These are phyloP conservation scores for Boletus rufocinnamomeus DNA, from an alignment of 768 basidiomycete genomes.

Conservation along the genomic window DNA sequence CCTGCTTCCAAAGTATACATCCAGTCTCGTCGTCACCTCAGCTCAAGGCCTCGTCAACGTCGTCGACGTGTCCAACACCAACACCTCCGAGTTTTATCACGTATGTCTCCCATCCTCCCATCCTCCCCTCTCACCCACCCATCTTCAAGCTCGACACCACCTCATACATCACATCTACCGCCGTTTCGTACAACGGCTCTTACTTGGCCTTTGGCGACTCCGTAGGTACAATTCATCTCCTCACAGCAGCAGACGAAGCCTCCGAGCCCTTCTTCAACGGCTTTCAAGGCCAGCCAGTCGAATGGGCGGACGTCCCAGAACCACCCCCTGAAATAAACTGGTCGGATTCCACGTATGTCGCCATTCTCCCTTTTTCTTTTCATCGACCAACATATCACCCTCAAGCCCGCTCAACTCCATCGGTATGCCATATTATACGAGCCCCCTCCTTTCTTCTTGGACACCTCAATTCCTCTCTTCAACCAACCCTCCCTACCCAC, in stretches of 20 bases:
- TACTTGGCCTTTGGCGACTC: constrained; percentile 93
- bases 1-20: constrained; percentile 72
- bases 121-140: not conserved
- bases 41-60: constrained; percentile 82
- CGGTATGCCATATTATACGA: constrained; percentile 84
- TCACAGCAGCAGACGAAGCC: constrained; percentile 69
- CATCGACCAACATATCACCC: not conserved
- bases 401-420: constrained; percentile 82
- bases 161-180: constrained; percentile 76
- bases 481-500: constrained; percentile 53
- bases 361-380: not conserved
- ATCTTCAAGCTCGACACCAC: constrained; percentile 60
- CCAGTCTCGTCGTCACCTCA: constrained; percentile 74
- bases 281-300: constrained; percentile 81
- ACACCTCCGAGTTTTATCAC: constrained; percentile 77
- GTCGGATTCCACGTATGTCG: constrained; percentile 74
- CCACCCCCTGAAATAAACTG: constrained; percentile 74
- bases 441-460: constrained; percentile 69
- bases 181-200: constrained; percentile 84
- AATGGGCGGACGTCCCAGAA: constrained; percentile 79
- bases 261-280: constrained; percentile 77
- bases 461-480: constrained; percentile 56
- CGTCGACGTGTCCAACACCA: constrained; percentile 75
- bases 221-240: constrained; percentile 78
- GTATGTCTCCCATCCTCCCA: constrained; percentile 38